phyloP scores from a whole-genome alignment of 805 yeast species.

The Cyberlindnera mycetangii region DNA sequence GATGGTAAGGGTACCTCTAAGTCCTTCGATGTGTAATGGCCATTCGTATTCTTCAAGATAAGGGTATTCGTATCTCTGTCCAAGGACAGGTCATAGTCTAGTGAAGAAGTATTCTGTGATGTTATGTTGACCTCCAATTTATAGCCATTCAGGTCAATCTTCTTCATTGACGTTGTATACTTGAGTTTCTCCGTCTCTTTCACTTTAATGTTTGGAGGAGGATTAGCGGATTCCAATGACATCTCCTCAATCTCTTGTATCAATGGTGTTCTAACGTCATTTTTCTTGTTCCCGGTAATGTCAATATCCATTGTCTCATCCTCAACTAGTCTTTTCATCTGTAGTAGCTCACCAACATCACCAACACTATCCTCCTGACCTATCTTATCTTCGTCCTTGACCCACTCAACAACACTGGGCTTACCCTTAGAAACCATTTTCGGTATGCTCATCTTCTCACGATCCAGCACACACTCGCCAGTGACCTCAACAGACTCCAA shows the following conservation, averaged over 20 bases:
- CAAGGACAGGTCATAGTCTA: conserved; percentile 34
- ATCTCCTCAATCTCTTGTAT: conserved; percentile 52
- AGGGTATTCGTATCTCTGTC: conserved; percentile 31
- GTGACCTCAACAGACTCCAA: conserved; percentile 71
- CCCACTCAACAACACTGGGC: conserved; percentile 42
- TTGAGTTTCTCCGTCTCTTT: conserved; percentile 11
- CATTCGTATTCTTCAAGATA: conserved; percentile 31
- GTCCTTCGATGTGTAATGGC: conserved; percentile 22
- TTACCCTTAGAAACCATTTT: conserved; percentile 71
- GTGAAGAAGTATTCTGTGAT: conserved; percentile 32
- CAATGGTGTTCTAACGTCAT: conserved; percentile 34
- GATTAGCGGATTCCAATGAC: conserved; percentile 15
- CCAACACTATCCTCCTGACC: conserved; percentile 40
- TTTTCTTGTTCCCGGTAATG: not conserved
- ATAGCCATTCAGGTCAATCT: conserved; percentile 28
- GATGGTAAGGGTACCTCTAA: conserved; percentile 38
- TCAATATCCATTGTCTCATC: conserved; percentile 25
- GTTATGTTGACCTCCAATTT: conserved; percentile 35
- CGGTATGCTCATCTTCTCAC: conserved; percentile 62
- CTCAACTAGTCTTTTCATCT: conserved; percentile 23
- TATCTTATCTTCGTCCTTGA: conserved; percentile 35
- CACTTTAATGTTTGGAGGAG: not conserved
- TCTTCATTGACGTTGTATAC: conserved; percentile 30
- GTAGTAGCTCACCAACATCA: conserved; percentile 32
- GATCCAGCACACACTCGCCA: conserved; percentile 48